Evolutionary conservation across 83 land plant species (phyloP).

Genomic region (Diphasiastrum complanatum): DNA sequence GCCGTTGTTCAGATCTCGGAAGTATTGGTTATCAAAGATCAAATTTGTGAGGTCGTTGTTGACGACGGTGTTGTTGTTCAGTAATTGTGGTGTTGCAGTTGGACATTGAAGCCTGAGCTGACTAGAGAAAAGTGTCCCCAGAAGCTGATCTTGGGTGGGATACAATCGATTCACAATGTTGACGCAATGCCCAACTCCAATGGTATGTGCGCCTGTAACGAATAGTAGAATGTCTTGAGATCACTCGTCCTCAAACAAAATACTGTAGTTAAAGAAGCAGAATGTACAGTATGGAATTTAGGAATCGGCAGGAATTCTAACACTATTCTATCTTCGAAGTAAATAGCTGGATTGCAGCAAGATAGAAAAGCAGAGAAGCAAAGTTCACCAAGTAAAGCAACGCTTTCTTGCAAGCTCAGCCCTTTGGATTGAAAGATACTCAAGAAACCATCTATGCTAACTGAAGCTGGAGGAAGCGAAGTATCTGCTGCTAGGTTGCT

Average conservation of each 20-base stretch:
- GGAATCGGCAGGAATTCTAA: too few relatives aligned
- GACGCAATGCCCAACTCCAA: slow-evolving; percentile 54
- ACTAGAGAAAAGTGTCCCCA: slow-evolving; percentile 3
- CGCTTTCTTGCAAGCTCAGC: slow-evolving; percentile 35
- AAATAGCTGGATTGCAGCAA: too few relatives aligned
- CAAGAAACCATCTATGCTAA: slow-evolving; percentile 30
- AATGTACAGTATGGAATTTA: too few relatives aligned
- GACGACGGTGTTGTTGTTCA: slow-evolving; percentile 27
- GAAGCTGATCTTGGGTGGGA: background rate
- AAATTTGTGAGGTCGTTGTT: slow-evolving; percentile 33
- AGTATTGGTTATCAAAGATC: slow-evolving; percentile 52
- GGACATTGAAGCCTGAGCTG: slow-evolving; percentile 15
- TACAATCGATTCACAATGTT: slow-evolving; percentile 35
- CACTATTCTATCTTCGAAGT: too few relatives aligned
- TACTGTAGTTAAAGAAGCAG: background rate
- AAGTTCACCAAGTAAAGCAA: slow-evolving; percentile 41
- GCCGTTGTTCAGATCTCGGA: slow-evolving; percentile 30
- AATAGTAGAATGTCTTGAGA: background rate
- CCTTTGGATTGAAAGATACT: slow-evolving; percentile 31
- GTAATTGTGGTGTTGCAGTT: slow-evolving; percentile 23
- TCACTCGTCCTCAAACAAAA: too few relatives aligned
- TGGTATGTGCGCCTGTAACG: slow-evolving; percentile 51
- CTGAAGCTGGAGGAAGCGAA: slow-evolving; percentile 28
- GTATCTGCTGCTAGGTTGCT: slow-evolving; percentile 25
- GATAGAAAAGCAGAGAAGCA: background rate